Evolutionary conservation across 2,329 filamentous ascomycete species (phyloP), one percentile per base, ranked within the genome.

Genomic region (Trichocomaceae sp.): DNA sequence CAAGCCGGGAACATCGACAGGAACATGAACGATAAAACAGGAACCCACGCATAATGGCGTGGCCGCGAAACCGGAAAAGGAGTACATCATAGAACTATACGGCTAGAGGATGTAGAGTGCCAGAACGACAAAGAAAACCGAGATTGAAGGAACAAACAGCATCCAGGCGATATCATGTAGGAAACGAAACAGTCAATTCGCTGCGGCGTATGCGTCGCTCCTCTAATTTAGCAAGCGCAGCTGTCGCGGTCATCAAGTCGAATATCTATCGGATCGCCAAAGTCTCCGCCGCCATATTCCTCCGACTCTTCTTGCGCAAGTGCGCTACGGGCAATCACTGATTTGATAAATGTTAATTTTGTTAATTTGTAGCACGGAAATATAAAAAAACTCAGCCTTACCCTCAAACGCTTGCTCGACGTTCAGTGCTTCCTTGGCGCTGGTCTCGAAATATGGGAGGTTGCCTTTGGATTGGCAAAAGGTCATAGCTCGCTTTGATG

Each of bases 361-460:
- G 46, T n/a, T 41, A n/a, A 3, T 60, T 41, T 64, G 60, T 49
- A 41, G 33, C 35, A 5, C 35, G 8, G 2, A 10, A 29, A 29
- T 8, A 29, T 3, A 20, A 42, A 22, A 19, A 39, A 3, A 20
- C 8, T 13, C 15, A 31, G 13, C 8, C n/a, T 57, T 69, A 85
- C 84, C 83, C 72, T 88, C 85, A 63, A 89, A 89, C 46, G 86
- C 86, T 69, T 88, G 90, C 75, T 99, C 93, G 44, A 99, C 93
- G 69, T 99, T 99, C 75, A 96, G 87, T 58, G 92, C 93, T 74
- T 99, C 93, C 79, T 99, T 99, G 58, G 93, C 93, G 74, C 91
- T 96, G 17, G 93, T 99, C 83, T 99, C 93, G 68, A 99, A 99
- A 75, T 99, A 99, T 17, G 93, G 93, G 61, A 99, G 96, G 57